Base-by-base conservation (phyloP, 2,329 filamentous ascomycete species). In the Aspergillus sojae region DNA sequence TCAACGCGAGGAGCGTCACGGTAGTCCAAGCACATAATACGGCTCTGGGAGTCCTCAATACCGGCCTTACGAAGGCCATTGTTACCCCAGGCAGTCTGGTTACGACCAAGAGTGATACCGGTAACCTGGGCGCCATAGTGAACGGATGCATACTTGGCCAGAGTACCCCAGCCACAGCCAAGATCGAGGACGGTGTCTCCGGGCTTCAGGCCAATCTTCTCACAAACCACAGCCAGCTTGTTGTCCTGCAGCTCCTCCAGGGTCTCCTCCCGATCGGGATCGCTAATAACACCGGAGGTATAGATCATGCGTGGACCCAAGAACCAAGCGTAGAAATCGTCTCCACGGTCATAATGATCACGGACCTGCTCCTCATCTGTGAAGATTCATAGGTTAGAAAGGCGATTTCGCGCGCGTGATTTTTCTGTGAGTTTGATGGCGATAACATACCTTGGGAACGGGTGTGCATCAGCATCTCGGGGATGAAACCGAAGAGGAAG, bases 281-380 rank as follows among this genome's bases (percentile, higher is more conserved):
- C 93, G 65, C 91, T 91, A 77, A 99, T 96, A 74, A 99, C 85
- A 73, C 95, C 95, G 57, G 92, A 96, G 58, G 95, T 99, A 84
- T 98, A 98, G 81, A 98, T 93, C 95, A 98, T 99, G 76, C 94
- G 94, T 64, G 94, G 94, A 66, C 95, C 95, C 67, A 98, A 88
- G 86, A 98, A 98, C 93, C 94, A 99, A 78, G 88, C 91, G 85
- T 99, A 99, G 83, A 97, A 97, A 81, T 98, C 95, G 78, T 99
- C 93, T 76, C 95, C 95, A 69, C 93, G 90, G 85, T 98, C 95
- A 81, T 99, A 99, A 84, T 97, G 93, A 79, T 94, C 93, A 77
- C 94, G 93, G 62, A 98, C 94, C 83, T 98, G 95, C 81, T 98
- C 94, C 86, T 97, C 94, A 72, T 98, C 94, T 93, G 70, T 41